Evolutionary conservation across 2,329 filamentous ascomycete species (phyloP).

Genomic region (Colletotrichum endophyticum): DNA sequence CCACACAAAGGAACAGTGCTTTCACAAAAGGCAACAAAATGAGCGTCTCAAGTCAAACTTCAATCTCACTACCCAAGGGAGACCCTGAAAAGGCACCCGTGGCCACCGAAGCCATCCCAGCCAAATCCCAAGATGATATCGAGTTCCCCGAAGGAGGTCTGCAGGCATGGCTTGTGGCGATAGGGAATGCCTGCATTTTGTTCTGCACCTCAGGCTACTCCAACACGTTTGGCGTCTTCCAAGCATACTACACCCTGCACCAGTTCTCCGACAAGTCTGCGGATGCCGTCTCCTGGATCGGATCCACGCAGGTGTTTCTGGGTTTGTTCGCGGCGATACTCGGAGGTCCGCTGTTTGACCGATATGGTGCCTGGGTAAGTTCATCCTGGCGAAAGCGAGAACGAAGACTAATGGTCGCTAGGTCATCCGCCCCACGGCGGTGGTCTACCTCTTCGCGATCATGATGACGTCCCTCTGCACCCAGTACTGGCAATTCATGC

Average conservation of each 20-base stretch:
- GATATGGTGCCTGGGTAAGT: constrained; percentile 40
- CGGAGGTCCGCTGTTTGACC: constrained; percentile 45
- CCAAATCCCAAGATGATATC: not conserved
- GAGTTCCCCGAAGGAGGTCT: constrained; percentile 35
- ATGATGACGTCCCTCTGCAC: constrained; percentile 49
- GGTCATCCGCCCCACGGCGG: constrained; percentile 11
- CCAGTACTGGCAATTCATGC: constrained; percentile 57
- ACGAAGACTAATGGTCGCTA: not conserved
- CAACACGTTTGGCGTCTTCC: constrained; percentile 51
- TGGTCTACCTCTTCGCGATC: constrained; percentile 39
- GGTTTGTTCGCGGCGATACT: constrained; percentile 37
- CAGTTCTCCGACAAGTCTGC: constrained; percentile 33
- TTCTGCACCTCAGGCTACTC: constrained; percentile 45
- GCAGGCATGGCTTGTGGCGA: constrained; percentile 44
- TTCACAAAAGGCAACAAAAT: not conserved
- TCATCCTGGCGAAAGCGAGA: not conserved
- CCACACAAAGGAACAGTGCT: rapidly evolving
- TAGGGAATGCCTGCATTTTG: constrained; percentile 36
- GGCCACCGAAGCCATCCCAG: not conserved
- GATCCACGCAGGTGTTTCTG: constrained; percentile 40
- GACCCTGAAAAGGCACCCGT: not conserved
- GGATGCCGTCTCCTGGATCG: constrained; percentile 47
- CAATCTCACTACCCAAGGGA: not conserved
- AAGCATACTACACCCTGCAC: constrained; percentile 45
- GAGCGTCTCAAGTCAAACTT: not conserved